Conservation (phyloP, 495 filamentous ascomycete species). For the Monascus purpureus region DNA sequence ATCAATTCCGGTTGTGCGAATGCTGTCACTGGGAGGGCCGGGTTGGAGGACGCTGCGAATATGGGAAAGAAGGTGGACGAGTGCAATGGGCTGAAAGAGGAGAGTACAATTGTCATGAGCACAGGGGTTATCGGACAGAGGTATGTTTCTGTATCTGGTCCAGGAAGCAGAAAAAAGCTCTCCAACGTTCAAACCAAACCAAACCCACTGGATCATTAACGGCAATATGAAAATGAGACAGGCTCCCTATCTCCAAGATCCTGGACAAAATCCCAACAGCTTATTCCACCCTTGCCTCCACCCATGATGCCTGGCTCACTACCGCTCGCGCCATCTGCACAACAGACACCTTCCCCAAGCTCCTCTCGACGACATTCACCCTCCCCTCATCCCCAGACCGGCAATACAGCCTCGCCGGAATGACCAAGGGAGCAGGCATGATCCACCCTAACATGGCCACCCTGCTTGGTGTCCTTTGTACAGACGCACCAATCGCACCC, state of each 20-base stretch:
- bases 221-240: slow-evolving; percentile 9
- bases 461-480: slow-evolving; percentile 83
- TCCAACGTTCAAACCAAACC: too few relatives aligned
- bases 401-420: slow-evolving; percentile 76
- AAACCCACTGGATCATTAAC: neutral
- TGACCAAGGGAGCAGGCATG: slow-evolving; percentile 99
- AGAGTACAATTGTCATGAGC: slow-evolving; percentile 83
- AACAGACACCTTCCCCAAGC: slow-evolving; percentile 97
- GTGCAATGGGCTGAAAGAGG: slow-evolving; percentile 45
- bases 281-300: slow-evolving; percentile 48
- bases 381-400: slow-evolving; percentile 64
- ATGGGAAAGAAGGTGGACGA: slow-evolving; percentile 74
- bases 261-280: slow-evolving; percentile 65
- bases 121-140: slow-evolving; percentile 96
- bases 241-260: slow-evolving; percentile 86
- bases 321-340: slow-evolving; percentile 93
- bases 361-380: slow-evolving; percentile 69
- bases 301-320: slow-evolving; percentile 74
- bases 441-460: slow-evolving; percentile 99
- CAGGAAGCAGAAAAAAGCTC: too few relatives aligned
- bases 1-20: slow-evolving; percentile 97
- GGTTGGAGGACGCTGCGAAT: slow-evolving; percentile 69
- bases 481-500: slow-evolving; percentile 72
- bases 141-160: slow-evolving; percentile 25
- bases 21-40: slow-evolving; percentile 88